phyloP scores from a whole-genome alignment of 179 eudicot genomes.

The Pouteria campechiana region DNA sequence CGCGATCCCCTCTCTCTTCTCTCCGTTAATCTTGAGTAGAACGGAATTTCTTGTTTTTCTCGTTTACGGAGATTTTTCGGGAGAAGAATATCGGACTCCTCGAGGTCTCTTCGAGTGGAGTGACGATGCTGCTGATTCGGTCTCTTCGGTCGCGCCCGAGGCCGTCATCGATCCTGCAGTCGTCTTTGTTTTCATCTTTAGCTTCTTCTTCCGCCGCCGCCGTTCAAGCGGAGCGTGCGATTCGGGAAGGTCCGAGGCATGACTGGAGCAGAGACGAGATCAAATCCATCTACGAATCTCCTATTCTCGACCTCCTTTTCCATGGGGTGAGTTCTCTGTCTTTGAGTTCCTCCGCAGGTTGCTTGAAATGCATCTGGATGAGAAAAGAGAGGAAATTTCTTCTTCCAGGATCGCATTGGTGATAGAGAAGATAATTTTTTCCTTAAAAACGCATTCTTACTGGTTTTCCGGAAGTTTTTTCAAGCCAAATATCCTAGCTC shows the following conservation, averaged over 20 bases:
- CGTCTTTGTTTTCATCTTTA: conserved; percentile 13
- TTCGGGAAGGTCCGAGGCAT: conserved; percentile 56
- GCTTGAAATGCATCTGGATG: too few relatives aligned
- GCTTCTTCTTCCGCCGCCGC: conserved; percentile 59
- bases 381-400: background rate
- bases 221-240: conserved; percentile 56
- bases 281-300: conserved; percentile 72
- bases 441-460: too few relatives aligned
- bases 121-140: conserved; percentile 10
- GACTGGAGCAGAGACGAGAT: conserved; percentile 64
- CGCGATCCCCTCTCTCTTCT: too few relatives aligned
- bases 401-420: too few relatives aligned
- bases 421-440: too few relatives aligned
- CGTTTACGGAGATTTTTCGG: too few relatives aligned
- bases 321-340: conserved; percentile 41
- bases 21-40: too few relatives aligned
- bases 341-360: background rate
- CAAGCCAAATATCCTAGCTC: too few relatives aligned
- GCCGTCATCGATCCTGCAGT: background rate
- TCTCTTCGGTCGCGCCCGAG: background rate
- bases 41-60: too few relatives aligned
- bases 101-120: too few relatives aligned
- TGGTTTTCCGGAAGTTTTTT: too few relatives aligned
- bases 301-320: conserved; percentile 86
- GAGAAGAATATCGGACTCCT: too few relatives aligned